These are phyloP conservation scores for Fusarium sacchari DNA, from an alignment of 2,329 filamentous ascomycete genomes.

Conservation along the genomic window DNA sequence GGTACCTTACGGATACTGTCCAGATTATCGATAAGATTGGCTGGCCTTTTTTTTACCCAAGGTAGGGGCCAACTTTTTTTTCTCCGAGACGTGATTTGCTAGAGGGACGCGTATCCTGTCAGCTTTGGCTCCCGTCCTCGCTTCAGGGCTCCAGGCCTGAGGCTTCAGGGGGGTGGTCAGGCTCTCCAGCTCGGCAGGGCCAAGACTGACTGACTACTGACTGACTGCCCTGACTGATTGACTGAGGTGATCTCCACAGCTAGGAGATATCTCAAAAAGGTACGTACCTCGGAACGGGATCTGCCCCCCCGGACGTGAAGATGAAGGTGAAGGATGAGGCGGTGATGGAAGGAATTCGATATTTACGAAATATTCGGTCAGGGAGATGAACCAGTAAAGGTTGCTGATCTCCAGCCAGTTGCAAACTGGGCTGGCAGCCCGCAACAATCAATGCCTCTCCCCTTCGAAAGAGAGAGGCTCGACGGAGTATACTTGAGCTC, in stretches of 20 bases:
- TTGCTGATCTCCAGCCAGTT: conserved; percentile 21
- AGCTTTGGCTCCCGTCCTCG: conserved; percentile 19
- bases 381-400: neutral
- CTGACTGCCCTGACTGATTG: no score
- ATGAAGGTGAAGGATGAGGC: neutral
- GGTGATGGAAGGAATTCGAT: conserved; percentile 10
- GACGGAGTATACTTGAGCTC: conserved; percentile 1
- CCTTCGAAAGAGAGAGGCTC: conserved; percentile 22
- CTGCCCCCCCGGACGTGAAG: neutral
- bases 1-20: no score
- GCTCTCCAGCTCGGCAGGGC: conserved; percentile 12
- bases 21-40: conserved; percentile 32
- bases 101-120: conserved; percentile 16
- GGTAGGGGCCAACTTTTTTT: conserved; percentile 21
- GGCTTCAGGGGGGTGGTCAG: neutral
- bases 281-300: conserved; percentile 22
- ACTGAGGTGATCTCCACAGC: conserved; percentile 37
- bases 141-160: neutral
- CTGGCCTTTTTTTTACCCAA: conserved; percentile 4
- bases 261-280: neutral
- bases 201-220: conserved; percentile 1
- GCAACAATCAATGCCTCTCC: conserved; percentile 30
- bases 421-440: conserved; percentile 21
- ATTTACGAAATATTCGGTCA: neutral
- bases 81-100: conserved; percentile 31